Conservation (phyloP, 306 rosid species). For the Acacia crassicarpa region DNA sequence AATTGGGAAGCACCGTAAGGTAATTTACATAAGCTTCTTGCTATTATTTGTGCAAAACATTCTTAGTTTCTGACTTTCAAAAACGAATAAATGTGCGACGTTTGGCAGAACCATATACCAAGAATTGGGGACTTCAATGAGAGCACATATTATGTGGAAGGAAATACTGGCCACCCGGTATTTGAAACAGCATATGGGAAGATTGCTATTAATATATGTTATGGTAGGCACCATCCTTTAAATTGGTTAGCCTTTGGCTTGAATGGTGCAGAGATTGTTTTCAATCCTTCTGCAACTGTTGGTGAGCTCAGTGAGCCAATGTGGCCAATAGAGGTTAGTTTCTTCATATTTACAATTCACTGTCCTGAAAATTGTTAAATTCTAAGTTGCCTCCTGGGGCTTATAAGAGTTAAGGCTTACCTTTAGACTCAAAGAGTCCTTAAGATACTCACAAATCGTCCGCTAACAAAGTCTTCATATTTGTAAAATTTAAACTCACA, state of each 20-base stretch:
- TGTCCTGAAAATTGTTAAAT: not conserved
- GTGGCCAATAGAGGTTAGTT: conserved; percentile 93
- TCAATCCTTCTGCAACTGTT: conserved; percentile 96
- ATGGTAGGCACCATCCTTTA: conserved; percentile 94
- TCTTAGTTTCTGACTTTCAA: not conserved
- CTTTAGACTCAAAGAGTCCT: too few relatives aligned
- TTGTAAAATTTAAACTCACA: too few relatives aligned
- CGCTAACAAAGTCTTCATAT: too few relatives aligned
- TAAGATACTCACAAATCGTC: too few relatives aligned
- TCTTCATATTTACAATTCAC: not conserved
- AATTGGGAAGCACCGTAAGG: conserved; percentile 95
- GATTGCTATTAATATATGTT: conserved; percentile 86
- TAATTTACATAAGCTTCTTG: conserved; percentile 37
- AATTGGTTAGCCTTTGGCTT: conserved; percentile 92
- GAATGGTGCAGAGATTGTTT: conserved; percentile 94
- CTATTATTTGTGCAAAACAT: conserved; percentile 24
- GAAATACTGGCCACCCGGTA: conserved; percentile 92
- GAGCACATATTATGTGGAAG: conserved; percentile 96
- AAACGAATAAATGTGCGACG: conserved; percentile 28
- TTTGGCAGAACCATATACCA: conserved; percentile 87
- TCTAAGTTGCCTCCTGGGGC: too few relatives aligned
- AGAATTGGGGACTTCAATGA: conserved; percentile 95
- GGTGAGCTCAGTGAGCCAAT: conserved; percentile 95
- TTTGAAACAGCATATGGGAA: conserved; percentile 87
- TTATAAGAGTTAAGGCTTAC: too few relatives aligned